Conservation (phyloP, 768 basidiomycete genomes). For the Boletus edulis region DNA sequence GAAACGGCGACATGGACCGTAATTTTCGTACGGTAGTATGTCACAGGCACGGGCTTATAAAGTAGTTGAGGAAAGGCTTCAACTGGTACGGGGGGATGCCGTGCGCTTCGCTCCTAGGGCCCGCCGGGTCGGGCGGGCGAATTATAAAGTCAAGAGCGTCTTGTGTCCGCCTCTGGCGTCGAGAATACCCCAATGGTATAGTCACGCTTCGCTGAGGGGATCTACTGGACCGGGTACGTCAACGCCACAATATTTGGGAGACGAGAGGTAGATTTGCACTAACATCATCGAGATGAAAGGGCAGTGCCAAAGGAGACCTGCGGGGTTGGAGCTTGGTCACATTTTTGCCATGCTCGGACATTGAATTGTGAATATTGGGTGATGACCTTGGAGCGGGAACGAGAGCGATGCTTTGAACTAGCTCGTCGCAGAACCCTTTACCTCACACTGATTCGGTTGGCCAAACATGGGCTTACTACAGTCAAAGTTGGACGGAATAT, state of each 20-base stretch:
- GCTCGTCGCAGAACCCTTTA: neutral
- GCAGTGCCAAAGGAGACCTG: neutral
- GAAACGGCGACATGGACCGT: constrained; percentile 7
- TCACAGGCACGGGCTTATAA: constrained; percentile 4
- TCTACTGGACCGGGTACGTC: neutral
- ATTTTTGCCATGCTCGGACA: constrained; percentile 3
- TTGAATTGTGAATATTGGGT: neutral
- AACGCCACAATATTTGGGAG: neutral
- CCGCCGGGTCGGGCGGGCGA: constrained; percentile 4
- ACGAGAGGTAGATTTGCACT: neutral
- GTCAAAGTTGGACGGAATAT: neutral
- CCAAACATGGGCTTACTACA: neutral
- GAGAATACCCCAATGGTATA: neutral
- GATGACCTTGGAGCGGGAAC: neutral
- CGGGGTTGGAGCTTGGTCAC: neutral
- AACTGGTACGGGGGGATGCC: constrained; percentile 3
- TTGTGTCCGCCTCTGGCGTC: neutral
- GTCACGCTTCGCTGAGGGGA: constrained; percentile 4
- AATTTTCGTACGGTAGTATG: constrained; percentile 9
- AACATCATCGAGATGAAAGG: neutral
- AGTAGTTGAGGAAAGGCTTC: constrained; percentile 2
- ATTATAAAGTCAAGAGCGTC: constrained; percentile 1
- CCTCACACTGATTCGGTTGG: neutral
- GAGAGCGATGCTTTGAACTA: neutral
- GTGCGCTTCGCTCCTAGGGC: constrained; percentile 1